Evolutionary conservation across 805 yeast genomes (phyloP).

Genomic region (Yamadazyma laniorum): DNA sequence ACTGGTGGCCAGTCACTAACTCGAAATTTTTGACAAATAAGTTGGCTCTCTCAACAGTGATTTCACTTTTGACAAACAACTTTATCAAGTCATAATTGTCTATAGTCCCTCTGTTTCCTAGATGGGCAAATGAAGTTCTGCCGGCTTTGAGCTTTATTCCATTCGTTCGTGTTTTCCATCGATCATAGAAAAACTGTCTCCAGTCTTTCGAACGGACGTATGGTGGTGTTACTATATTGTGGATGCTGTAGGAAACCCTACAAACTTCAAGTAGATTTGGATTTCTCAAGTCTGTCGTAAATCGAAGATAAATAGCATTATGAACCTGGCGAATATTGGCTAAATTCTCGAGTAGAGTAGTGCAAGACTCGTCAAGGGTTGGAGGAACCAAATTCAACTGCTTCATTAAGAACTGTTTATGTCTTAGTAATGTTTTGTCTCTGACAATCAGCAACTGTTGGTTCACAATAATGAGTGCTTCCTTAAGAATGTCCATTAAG

Average conservation of each 20-base stretch:
- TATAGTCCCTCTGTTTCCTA: background rate
- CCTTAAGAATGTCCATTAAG: slow-evolving; percentile 14
- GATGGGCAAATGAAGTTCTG: background rate
- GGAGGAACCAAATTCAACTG: slow-evolving; percentile 1
- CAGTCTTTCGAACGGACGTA: background rate
- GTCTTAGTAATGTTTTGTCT: slow-evolving; percentile 1
- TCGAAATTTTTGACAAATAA: no score
- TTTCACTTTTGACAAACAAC: background rate
- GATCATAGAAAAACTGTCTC: background rate
- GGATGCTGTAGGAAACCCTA: slow-evolving; percentile 4
- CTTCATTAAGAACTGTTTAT: slow-evolving; percentile 9
- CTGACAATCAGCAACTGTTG: slow-evolving; percentile 14
- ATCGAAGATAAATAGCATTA: background rate
- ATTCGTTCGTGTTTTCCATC: background rate
- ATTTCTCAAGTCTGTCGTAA: background rate
- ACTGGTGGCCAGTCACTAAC: background rate
- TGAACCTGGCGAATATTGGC: background rate
- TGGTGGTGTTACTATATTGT: slow-evolving; percentile 11
- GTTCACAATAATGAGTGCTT: slow-evolving; percentile 16
- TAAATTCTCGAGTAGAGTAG: background rate
- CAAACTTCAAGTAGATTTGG: background rate
- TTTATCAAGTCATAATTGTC: background rate
- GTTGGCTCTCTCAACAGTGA: background rate
- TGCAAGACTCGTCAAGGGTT: slow-evolving; percentile 1
- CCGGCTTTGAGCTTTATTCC: background rate